Conservation (phyloP, 2,329 filamentous ascomycete genomes). For the Coniochaeta ligniaria region DNA sequence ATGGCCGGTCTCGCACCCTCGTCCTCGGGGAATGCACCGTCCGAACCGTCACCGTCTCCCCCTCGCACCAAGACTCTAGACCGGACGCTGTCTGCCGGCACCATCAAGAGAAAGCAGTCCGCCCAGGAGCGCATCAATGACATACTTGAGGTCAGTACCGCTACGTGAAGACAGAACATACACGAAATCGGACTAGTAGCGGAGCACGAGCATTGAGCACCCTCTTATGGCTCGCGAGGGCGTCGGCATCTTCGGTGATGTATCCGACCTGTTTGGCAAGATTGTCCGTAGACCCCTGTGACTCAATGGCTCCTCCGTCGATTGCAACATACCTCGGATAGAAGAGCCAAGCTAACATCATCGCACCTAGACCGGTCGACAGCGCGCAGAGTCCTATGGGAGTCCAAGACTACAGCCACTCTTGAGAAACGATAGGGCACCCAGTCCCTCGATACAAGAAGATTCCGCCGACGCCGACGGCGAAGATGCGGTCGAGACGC, state of each 20-base stretch:
- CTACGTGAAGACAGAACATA: not conserved
- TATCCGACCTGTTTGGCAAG: conserved; percentile 9
- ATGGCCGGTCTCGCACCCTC: not conserved
- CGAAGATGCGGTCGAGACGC: conserved; percentile 12
- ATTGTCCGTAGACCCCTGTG: conserved; percentile 13
- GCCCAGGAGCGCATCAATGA: conserved; percentile 22
- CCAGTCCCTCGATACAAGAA: conserved; percentile 5
- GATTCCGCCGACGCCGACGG: conserved; percentile 10
- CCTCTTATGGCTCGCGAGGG: not conserved
- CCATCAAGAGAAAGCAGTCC: conserved; percentile 13
- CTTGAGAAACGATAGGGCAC: conserved; percentile 2
- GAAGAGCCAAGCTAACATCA: not conserved
- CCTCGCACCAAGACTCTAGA: not conserved
- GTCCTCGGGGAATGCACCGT: not conserved
- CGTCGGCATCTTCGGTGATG: conserved; percentile 10
- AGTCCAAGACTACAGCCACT: conserved; percentile 13
- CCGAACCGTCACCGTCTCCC: not conserved
- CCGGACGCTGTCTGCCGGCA: not conserved
- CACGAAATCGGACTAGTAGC: not conserved
- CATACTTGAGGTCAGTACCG: conserved; percentile 23
- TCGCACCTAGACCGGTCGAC: conserved; percentile 15
- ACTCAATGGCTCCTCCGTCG: not conserved
- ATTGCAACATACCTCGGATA: not conserved
- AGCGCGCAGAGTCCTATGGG: conserved; percentile 18
- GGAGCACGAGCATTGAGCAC: not conserved